Conservation (phyloP, 2,329 filamentous ascomycete genomes). For the Pseudocercospora eumusae region DNA sequence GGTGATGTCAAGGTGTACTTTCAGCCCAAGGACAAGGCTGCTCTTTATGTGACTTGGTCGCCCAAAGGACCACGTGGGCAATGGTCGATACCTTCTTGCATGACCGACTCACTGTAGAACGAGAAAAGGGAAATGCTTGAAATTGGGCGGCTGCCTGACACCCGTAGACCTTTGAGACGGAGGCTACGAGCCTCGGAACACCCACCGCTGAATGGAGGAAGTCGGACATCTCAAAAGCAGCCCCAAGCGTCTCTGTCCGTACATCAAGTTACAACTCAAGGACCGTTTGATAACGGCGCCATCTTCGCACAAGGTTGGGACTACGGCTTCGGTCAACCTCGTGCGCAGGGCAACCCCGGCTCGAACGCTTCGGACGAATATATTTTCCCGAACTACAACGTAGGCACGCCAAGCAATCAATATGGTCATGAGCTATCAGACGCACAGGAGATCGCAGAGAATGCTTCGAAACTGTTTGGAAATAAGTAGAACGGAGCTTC, state of each 20-base stretch:
- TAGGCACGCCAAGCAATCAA: neutral
- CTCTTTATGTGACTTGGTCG: conserved; percentile 3
- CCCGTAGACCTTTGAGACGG: neutral
- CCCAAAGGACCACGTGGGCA: conserved; percentile 3
- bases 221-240: neutral
- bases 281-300: neutral
- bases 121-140: neutral
- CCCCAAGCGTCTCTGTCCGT: neutral
- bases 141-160: neutral
- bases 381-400: neutral
- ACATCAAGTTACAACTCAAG: neutral
- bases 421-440: neutral
- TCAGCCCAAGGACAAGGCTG: neutral
- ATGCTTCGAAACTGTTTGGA: neutral
- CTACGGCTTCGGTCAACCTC: neutral
- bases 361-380: neutral
- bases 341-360: neutral
- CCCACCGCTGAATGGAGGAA: neutral
- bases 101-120: conserved; percentile 8
- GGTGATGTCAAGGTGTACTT: conserved; percentile 10
- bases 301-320: neutral
- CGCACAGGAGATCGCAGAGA: neutral
- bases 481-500: neutral
- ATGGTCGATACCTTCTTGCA: conserved; percentile 2
- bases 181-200: neutral